Evolutionary conservation across 108 stramenopile species (phyloP), one percentile per base, ranked within the genome.

Genomic region (Cyclotella kingstonii): DNA sequence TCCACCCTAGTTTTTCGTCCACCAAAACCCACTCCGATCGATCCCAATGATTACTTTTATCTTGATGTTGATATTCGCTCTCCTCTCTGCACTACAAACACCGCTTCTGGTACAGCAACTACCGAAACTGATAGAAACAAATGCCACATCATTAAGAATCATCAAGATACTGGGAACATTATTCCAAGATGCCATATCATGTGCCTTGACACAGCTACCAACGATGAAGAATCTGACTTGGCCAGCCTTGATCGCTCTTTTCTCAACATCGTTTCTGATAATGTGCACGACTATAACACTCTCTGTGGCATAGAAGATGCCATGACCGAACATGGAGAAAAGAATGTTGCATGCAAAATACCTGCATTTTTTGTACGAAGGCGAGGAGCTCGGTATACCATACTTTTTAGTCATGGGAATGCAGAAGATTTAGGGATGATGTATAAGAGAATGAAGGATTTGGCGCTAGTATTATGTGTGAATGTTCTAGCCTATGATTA

Each of bases 401-500:
- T 90, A 8, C 68, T 90, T 17, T 90, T 74, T 54, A 73, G 66
- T 11, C 89, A 90, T 56, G 89, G 82, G 4, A 90, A 90, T 54
- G 89, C 85, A 5, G 89, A 90, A 68, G 90, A 91, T 58, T 45
- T 91, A 15, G 86, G 84, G 0, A 73, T 81, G 60, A 72, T 70
- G 55, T 83, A 74, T 50, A 27, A 50, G n/a, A 50, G 76, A 22
- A 69, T 84, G 69, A 68, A 79, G 51, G 79, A 73, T 38, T 15
- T 83, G 33, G 67, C 76, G 0, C n/a, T 63, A 21, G 66, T 71
- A 3, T 39, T 82, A 10, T 67, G 78, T 38, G 84, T 84, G 10
- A 90, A 93, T 59, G 74, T 93, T 14, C 17, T 93, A 30, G 89
- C 87, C 3, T 93, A 89, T 59, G 91, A 93, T 48, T 93, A 93